Evolutionary conservation across 495 filamentous ascomycete species (phyloP).

Genomic region (Chaetomium fimeti): DNA sequence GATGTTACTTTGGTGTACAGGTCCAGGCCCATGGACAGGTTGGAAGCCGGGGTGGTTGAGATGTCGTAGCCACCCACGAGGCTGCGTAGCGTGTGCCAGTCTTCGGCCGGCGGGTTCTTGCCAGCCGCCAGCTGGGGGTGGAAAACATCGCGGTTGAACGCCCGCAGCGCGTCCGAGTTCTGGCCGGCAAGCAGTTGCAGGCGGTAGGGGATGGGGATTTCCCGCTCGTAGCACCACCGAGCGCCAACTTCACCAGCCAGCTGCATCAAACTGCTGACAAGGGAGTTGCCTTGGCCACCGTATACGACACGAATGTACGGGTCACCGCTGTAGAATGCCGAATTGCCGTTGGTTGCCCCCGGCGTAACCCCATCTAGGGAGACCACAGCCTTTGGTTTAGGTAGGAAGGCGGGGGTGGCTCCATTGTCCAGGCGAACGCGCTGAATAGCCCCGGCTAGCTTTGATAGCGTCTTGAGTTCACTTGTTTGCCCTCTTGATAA

Average conservation of each 20-base stretch:
- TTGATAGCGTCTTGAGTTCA: constrained; percentile 38
- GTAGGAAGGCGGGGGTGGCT: constrained; percentile 39
- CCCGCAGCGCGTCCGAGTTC: constrained; percentile 38
- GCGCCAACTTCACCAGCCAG: constrained; percentile 71
- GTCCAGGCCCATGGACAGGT: constrained; percentile 62
- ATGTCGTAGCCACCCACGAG: constrained; percentile 55
- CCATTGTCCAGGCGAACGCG: constrained; percentile 39
- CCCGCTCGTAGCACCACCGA: constrained; percentile 68
- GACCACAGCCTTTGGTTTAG: constrained; percentile 36
- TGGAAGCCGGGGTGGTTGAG: constrained; percentile 50
- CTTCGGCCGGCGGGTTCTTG: constrained; percentile 53
- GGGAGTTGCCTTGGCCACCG: constrained; percentile 22
- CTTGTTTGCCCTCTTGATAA: constrained; percentile 34
- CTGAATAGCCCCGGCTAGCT: constrained; percentile 41
- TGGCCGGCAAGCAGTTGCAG: constrained; percentile 61
- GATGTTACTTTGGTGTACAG: constrained; percentile 79
- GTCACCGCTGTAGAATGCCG: constrained; percentile 35
- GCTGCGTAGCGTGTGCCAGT: constrained; percentile 61
- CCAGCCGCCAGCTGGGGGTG: constrained; percentile 54
- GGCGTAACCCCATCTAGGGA: constrained; percentile 33
- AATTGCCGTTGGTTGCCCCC: constrained; percentile 19
- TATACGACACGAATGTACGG: constrained; percentile 45
- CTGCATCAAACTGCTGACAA: constrained; percentile 64
- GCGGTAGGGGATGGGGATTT: constrained; percentile 77
- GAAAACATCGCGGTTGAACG: constrained; percentile 52